phyloP scores from a whole-genome alignment of 2,329 filamentous ascomycete species.

The Chaetomium sp. region DNA sequence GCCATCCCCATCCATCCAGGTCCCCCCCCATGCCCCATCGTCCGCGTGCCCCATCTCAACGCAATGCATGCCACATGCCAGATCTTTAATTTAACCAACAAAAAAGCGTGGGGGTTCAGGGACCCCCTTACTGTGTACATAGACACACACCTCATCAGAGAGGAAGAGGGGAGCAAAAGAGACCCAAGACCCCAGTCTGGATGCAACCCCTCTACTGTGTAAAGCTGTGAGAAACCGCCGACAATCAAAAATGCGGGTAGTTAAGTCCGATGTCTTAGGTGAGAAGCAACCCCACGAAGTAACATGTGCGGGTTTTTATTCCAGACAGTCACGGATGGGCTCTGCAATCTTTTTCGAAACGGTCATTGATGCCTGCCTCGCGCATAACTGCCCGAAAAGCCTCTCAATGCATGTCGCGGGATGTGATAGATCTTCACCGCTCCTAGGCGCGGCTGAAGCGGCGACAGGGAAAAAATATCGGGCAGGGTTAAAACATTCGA shows the following conservation, averaged over 20 bases:
- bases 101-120: neutral
- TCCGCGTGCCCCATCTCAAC: neutral
- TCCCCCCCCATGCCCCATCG: neutral
- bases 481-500: neutral
- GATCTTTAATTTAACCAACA: neutral
- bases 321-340: neutral
- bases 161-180: too few relatives aligned
- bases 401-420: constrained; percentile 5
- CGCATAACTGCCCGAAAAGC: neutral
- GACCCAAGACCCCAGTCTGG: too few relatives aligned
- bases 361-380: neutral
- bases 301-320: neutral
- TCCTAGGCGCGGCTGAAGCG: neutral
- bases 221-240: too few relatives aligned
- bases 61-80: neutral
- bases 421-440: constrained; percentile 10
- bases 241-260: too few relatives aligned
- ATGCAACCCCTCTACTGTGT: too few relatives aligned
- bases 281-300: neutral
- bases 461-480: neutral
- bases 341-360: neutral
- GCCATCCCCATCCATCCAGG: neutral
- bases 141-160: too few relatives aligned
- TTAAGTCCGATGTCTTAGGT: neutral
- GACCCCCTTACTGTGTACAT: neutral